Base-by-base conservation (phyloP, 306 rosid genomes). In the Ceratonia siliqua region DNA sequence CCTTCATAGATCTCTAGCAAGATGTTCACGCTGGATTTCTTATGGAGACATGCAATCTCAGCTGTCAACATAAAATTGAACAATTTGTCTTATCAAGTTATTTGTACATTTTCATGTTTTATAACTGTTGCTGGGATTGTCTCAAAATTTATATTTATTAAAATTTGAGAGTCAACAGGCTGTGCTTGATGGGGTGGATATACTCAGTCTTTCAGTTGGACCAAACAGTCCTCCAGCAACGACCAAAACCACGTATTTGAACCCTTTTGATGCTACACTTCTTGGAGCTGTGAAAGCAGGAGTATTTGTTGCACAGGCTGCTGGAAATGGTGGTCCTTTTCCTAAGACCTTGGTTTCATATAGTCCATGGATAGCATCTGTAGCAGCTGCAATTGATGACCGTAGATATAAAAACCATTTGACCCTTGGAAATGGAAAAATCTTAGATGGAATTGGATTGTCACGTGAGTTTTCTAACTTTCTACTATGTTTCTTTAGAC, bases 251-350 rank as follows among this genome's bases (percentile, higher is more conserved):
- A 87, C 97, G 3, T 92, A 72, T 81, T 84, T 95, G 84, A 95
- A 95, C 80, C 99, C 99, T 59, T 95, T 95, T 75, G 99, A 95
- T 82, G 97, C 92, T 21, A 95, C 99, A 48, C 97, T 95, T 87
- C 98, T 95, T 50, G 87, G 97, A 73, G 99, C 99, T 46, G 99
- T 95, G 85, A 95, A 95, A 85, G 99, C 99, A 36, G 98, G 99
- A 20, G 96, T 95, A 20, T 95, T 95, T 90, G 98, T 95, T 70
- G 99, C 96, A 45, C 99, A 95, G 79, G 99, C 99, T 49, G 99
- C 97, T 53, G 99, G 99, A 65, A 95, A 95, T 74, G 98, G 94
- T 56, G 99, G 99, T 35, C 99, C 99, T 71, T 95, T 89, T 68
- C 99, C 94, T 2, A 95, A 92, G 87, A 89, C 99, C 46, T 67